Percentiles rank a stretch among this genome's conserved stretches.
phyloP scores from a whole-genome alignment of 257 asterid genomes.

The Petrea volubilis region DNA sequence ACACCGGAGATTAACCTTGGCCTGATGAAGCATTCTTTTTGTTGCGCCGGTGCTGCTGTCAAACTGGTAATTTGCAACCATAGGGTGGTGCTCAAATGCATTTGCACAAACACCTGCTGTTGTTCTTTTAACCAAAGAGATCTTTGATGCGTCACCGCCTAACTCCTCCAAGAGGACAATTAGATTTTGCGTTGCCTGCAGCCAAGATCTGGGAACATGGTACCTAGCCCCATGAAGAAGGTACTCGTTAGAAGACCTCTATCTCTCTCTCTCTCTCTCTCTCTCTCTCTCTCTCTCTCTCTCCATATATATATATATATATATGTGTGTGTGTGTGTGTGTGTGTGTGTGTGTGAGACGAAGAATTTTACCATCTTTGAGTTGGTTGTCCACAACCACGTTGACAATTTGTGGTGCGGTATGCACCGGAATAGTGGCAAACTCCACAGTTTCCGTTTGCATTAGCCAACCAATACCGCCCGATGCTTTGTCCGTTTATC shows the following conservation, averaged over 20 bases:
- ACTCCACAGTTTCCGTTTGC: slow-evolving; percentile 57
- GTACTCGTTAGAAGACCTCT: neutral
- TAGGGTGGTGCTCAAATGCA: slow-evolving; percentile 40
- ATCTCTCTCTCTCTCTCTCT: neutral
- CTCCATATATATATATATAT: too few relatives aligned
- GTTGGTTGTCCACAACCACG: slow-evolving; percentile 67
- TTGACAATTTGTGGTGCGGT: slow-evolving; percentile 55
- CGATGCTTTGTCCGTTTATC: slow-evolving; percentile 83
- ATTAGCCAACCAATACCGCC: slow-evolving; percentile 58
- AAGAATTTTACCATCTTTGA: slow-evolving; percentile 52
- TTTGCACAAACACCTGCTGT: slow-evolving; percentile 37
- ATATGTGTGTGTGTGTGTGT: too few relatives aligned
- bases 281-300: too few relatives aligned
- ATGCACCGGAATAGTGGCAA: slow-evolving; percentile 61
- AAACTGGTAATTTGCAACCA: slow-evolving; percentile 36
- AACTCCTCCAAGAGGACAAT: slow-evolving; percentile 63
- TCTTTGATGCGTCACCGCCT: slow-evolving; percentile 59
- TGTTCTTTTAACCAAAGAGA: slow-evolving; percentile 45
- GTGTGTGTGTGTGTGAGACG: too few relatives aligned
- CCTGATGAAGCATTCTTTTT: slow-evolving; percentile 37
- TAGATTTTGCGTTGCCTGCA: slow-evolving; percentile 54
- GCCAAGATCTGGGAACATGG: slow-evolving; percentile 83
- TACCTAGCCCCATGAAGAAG: slow-evolving; percentile 42
- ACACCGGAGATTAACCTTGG: slow-evolving; percentile 47
- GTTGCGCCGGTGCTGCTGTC: slow-evolving; percentile 22